Percentiles rank a stretch among this genome's conserved stretches.
Evolutionary conservation across 768 basidiomycete genomes (phyloP).

Genomic region (Lactarius evosmus): DNA sequence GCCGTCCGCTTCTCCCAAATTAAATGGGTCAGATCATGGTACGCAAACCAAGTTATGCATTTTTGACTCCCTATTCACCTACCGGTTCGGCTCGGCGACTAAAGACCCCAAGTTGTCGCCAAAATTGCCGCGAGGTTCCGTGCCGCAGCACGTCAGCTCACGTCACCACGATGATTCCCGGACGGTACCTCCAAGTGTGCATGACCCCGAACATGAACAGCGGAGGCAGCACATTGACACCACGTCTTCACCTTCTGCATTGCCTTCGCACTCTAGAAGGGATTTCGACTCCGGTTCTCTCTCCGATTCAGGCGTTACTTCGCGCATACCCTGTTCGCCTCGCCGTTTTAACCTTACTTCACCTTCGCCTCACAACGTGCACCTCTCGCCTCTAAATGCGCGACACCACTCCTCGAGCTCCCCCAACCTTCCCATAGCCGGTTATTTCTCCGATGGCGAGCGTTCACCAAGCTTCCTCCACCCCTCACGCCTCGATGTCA

Average conservation of each 20-base stretch:
- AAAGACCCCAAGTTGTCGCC: conserved; percentile 6
- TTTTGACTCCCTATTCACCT: not conserved
- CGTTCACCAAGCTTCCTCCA: conserved; percentile 21
- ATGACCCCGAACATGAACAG: not conserved
- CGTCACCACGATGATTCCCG: not conserved
- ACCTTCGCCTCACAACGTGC: not conserved
- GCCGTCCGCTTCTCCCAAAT: not conserved
- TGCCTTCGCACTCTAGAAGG: not conserved
- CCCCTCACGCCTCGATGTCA: conserved; percentile 25
- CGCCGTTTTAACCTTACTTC: conserved; percentile 1
- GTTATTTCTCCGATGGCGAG: conserved; percentile 25
- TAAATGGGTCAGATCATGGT: conserved; percentile 10
- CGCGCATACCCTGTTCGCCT: conserved; percentile 2
- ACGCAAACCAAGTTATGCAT: not conserved
- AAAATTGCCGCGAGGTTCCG: not conserved
- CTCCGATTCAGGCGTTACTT: conserved; percentile 21
- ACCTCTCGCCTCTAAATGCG: conserved; percentile 4
- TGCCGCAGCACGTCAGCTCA: not conserved
- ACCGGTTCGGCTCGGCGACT: not conserved
- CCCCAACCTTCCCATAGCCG: conserved; percentile 12
- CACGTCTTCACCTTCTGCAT: not conserved
- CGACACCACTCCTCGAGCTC: conserved; percentile 23
- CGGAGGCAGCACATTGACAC: not conserved
- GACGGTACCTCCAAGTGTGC: not conserved
- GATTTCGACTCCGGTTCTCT: conserved; percentile 18